Conservation (phyloP, 768 basidiomycete genomes). For the Tulasnella sp. region DNA sequence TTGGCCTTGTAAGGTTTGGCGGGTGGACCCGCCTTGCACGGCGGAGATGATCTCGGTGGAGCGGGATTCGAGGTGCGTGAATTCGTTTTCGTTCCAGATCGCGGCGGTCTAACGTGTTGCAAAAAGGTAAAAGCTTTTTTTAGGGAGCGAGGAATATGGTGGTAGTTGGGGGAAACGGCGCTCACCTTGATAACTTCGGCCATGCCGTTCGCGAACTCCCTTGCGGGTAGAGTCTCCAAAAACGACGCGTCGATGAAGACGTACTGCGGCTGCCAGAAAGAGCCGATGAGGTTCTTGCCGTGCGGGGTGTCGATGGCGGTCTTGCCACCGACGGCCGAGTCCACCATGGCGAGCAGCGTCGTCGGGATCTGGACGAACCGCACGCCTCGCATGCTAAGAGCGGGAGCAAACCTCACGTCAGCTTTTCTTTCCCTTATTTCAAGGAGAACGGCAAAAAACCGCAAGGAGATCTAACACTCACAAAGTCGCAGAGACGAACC, state of each 20-base stretch:
- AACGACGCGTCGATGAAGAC: conserved; percentile 97
- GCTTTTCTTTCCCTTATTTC: no score
- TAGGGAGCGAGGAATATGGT: no score
- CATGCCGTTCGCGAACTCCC: conserved; percentile 99
- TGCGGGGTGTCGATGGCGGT: conserved; percentile 99
- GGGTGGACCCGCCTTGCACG: conserved; percentile 51
- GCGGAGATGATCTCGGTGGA: conserved; percentile 79
- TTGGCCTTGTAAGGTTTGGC: conserved; percentile 51
- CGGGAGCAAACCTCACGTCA: no score
- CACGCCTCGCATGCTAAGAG: conserved; percentile 98
- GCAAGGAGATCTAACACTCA: conserved; percentile 50
- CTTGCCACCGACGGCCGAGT: conserved; percentile 95
- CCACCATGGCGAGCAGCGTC: conserved; percentile 96
- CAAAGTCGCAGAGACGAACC: conserved; percentile 97
- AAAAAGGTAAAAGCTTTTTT: conserved; percentile 5
- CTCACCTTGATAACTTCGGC: conserved; percentile 93
- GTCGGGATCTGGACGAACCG: conserved; percentile 96
- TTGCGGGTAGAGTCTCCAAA: conserved; percentile 83
- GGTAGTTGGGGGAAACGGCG: background rate
- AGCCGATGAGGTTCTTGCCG: conserved; percentile 97
- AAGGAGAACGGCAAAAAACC: background rate
- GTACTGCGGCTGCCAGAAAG: conserved; percentile 97
- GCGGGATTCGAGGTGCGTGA: conserved; percentile 80
- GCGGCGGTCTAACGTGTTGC: conserved; percentile 73
- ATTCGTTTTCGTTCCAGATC: conserved; percentile 94